Conservation (phyloP, 2,329 filamentous ascomycete genomes). For the Sporothrix humicola region DNA sequence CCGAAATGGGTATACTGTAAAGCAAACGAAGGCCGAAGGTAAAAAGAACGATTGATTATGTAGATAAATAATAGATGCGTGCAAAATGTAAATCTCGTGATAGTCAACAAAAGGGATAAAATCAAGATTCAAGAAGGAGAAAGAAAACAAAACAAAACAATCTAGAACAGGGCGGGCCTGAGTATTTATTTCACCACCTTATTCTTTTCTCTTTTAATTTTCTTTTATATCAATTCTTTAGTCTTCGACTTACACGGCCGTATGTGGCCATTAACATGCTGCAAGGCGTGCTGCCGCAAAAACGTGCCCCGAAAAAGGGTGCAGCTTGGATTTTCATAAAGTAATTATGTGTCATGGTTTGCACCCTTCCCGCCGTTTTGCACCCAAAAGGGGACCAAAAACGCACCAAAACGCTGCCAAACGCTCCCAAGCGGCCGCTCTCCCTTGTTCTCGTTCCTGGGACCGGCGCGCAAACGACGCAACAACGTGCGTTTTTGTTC, state of each 20-base stretch:
- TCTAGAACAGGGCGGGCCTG: conserved; percentile 14
- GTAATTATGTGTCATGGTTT: conserved; percentile 46
- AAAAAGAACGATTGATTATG: background rate
- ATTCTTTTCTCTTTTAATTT: background rate
- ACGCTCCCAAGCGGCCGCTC: background rate
- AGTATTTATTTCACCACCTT: conserved; percentile 21
- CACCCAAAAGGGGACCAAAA: background rate
- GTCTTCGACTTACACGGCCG: background rate
- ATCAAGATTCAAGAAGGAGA: background rate
- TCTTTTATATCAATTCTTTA: background rate
- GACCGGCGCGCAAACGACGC: background rate
- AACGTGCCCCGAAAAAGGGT: conserved; percentile 21
- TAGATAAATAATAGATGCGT: background rate
- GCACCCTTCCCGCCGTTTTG: conserved; percentile 4
- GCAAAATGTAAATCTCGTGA: background rate
- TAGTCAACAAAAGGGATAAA: background rate
- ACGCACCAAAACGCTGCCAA: too few relatives aligned
- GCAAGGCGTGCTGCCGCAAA: conserved; percentile 10
- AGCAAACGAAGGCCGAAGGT: background rate
- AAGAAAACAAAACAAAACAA: background rate
- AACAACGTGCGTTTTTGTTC: conserved; percentile 20
- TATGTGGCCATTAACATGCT: conserved; percentile 24
- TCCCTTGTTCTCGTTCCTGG: conserved; percentile 21
- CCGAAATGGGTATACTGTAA: conserved; percentile 11
- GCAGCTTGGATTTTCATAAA: conserved; percentile 40